phyloP scores from a whole-genome alignment of 148 eudicot genomes.

The Chenopodium album region DNA sequence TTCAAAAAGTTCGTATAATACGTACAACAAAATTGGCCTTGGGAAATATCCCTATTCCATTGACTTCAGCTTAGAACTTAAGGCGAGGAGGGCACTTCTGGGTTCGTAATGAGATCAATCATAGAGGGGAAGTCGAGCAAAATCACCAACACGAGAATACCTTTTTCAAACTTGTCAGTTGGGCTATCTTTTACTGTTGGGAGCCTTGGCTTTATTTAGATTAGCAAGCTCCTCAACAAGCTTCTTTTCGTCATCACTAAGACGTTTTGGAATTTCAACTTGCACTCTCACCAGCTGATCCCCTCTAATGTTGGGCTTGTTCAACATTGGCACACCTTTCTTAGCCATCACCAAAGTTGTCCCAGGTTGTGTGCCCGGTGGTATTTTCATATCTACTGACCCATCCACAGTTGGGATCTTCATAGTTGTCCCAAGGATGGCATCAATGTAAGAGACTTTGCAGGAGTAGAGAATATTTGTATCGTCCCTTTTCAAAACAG shows the following conservation, averaged over 20 bases:
- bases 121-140: background rate
- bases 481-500: slow-evolving; percentile 77
- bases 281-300: slow-evolving; percentile 87
- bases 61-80: background rate
- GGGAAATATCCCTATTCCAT: slow-evolving; percentile 6
- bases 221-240: slow-evolving; percentile 79
- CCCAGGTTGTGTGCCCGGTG: slow-evolving; percentile 90
- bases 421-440: slow-evolving; percentile 80
- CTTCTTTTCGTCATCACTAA: slow-evolving; percentile 77
- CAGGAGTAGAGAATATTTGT: slow-evolving; percentile 78
- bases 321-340: slow-evolving; percentile 81
- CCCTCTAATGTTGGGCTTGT: slow-evolving; percentile 72
- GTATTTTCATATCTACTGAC: slow-evolving; percentile 78
- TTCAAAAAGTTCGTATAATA: background rate
- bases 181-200: slow-evolving; percentile 56
- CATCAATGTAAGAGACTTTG: slow-evolving; percentile 84
- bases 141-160: background rate
- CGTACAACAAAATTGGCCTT: slow-evolving; percentile 7
- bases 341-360: slow-evolving; percentile 91
- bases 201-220: slow-evolving; percentile 64
- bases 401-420: slow-evolving; percentile 95
- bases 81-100: slow-evolving; percentile 2
- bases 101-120: slow-evolving; percentile 6
- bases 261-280: slow-evolving; percentile 84
- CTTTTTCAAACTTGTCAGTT: background rate